phyloP scores from a whole-genome alignment of 805 yeast species.

The Barnettozyma sucrosica region DNA sequence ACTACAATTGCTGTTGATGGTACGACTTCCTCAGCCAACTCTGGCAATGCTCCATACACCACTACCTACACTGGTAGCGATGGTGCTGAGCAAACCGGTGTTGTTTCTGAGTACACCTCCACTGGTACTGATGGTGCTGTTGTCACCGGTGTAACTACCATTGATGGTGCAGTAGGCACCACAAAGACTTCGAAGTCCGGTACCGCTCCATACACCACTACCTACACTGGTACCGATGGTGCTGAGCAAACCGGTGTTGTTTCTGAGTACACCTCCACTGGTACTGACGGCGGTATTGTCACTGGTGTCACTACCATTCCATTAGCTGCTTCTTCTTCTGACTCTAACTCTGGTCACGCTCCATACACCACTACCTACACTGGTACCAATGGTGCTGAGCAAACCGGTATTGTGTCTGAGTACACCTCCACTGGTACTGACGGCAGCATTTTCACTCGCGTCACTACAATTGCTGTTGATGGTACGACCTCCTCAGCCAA shows the following conservation, averaged over 20 bases:
- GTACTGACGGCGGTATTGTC: neutral
- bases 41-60: neutral
- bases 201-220: conserved; percentile 1
- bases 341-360: too few relatives aligned
- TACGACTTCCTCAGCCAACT: neutral
- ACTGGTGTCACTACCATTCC: conserved; percentile 6
- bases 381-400: neutral
- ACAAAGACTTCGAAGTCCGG: too few relatives aligned
- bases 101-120: conserved; percentile 1
- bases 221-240: conserved; percentile 1
- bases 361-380: conserved; percentile 8
- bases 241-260: conserved; percentile 4
- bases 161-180: neutral
- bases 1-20: conserved; percentile 1
- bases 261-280: conserved; percentile 5
- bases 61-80: conserved; percentile 3
- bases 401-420: conserved; percentile 3
- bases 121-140: conserved; percentile 2
- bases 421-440: conserved; percentile 2
- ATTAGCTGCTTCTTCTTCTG: neutral
- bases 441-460: conserved; percentile 7
- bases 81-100: neutral
- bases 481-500: too few relatives aligned
- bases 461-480: neutral
- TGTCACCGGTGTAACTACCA: neutral